Percentiles rank a stretch among this genome's conserved stretches.
These are phyloP conservation scores for Angomonas ambiguus DNA, from an alignment of 208 protist species.

Conservation along the genomic window DNA sequence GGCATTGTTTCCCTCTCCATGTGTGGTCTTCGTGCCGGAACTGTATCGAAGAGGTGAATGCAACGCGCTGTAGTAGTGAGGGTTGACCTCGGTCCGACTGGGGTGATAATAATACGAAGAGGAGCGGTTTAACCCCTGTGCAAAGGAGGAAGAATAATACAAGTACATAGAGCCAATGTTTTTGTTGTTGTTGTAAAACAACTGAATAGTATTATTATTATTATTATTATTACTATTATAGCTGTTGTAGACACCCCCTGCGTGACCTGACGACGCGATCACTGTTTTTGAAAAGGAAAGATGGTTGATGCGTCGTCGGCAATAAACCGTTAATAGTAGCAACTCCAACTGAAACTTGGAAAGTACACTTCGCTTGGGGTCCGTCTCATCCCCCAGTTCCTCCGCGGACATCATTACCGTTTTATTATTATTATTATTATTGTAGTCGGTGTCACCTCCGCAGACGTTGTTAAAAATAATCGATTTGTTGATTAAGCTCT, in stretches of 20 bases:
- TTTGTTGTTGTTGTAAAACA: background rate
- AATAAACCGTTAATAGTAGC: constrained; percentile 60
- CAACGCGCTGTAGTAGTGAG: too few relatives aligned
- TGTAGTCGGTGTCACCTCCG: background rate
- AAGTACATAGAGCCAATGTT: background rate
- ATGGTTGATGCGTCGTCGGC: constrained; percentile 42
- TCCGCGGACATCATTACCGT: constrained; percentile 23
- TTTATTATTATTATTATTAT: too few relatives aligned
- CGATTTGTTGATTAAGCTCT: background rate
- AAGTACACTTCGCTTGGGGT: background rate
- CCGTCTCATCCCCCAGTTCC: constrained; percentile 29
- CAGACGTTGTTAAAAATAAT: background rate
- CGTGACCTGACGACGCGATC: background rate
- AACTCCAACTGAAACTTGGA: constrained; percentile 55
- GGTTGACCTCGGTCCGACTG: too few relatives aligned
- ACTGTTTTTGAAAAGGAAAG: constrained; percentile 10
- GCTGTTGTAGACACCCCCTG: background rate
- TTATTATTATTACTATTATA: background rate
- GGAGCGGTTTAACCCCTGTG: too few relatives aligned
- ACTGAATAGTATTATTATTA: constrained; percentile 3
- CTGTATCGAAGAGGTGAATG: too few relatives aligned
- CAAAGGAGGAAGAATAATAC: background rate
- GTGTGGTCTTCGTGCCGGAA: too few relatives aligned
- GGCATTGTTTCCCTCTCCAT: too few relatives aligned
- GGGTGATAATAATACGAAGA: background rate